Evolutionary conservation across 208 protist genomes (phyloP), one percentile per base, ranked within the genome.

Genomic region (Crithidia thermophila): DNA sequence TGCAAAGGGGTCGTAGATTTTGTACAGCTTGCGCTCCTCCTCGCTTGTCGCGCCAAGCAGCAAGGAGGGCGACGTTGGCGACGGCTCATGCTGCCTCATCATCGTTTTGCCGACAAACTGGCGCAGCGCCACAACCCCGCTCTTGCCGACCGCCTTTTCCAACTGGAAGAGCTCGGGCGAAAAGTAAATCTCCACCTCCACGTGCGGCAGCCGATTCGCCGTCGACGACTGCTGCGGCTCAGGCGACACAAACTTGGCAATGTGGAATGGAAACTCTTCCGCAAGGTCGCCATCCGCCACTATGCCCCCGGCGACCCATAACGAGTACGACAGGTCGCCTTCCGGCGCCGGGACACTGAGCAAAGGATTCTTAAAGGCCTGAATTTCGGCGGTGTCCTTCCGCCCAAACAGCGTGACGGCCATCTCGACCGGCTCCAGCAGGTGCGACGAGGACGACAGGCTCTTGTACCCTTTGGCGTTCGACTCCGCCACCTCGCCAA

Each of bases 121-220:
- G 7, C 90, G 84, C 8, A 95, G 75, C 31, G 67, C 53, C 20
- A 70, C 50, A n/a, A 95, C 57, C 27, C 90, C 90, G 52, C 79
- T 72, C 10, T 67, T 60, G 37, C 90, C 90, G 51, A 93, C 40
- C 0, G 74, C 63, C 25, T 86, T 71, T 23, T 88, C 61, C 33
- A 93, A 67, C 49, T 90, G 72, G 58, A 89, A 93, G 20, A 95
- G 66, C 40, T 95, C 87, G 0, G 87, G 64, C 2, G 87, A 95
- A 52, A 95, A 95, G 71, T 95, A 95, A 27, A 95, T 78, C 59
- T 95, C 83, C 20, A 95, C 77, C 21, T 76, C 72, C 3, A 81
- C 84, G n/a, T 61, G 70, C 4, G 90, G 90, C 46, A 90, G 39
- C 4, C 77, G 67, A 59, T 71, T 69, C 0, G 37, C 42, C n/a